Conservation (phyloP, 148 eudicot genomes). For the Amaranthus cruentus region DNA sequence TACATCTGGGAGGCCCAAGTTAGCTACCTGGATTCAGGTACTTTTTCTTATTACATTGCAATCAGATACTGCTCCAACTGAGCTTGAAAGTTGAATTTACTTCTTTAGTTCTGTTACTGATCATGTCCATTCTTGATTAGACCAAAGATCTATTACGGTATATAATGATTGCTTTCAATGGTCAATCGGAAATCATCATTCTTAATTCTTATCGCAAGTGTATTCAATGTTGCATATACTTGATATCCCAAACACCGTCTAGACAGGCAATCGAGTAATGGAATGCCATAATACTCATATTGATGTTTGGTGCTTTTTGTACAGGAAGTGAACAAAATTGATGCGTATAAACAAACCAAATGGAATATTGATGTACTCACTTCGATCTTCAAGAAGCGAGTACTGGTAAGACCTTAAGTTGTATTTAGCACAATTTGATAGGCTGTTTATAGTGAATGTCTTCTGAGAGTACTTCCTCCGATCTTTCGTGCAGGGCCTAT, state of each 20-base stretch:
- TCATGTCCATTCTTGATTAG: too few relatives aligned
- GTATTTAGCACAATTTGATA: neutral
- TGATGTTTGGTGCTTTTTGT: neutral
- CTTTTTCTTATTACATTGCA: neutral
- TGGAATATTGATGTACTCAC: slow-evolving; percentile 24
- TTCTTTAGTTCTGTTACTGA: neutral
- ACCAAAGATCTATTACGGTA: too few relatives aligned
- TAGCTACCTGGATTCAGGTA: slow-evolving; percentile 48
- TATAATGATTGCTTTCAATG: too few relatives aligned
- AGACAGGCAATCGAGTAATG: too few relatives aligned
- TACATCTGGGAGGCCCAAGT: slow-evolving; percentile 38
- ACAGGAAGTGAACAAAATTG: slow-evolving; percentile 35
- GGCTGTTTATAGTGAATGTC: neutral
- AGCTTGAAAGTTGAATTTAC: neutral
- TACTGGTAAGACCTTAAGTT: slow-evolving; percentile 18
- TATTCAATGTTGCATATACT: too few relatives aligned
- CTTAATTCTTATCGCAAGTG: too few relatives aligned
- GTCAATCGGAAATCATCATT: too few relatives aligned
- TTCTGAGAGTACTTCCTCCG: neutral
- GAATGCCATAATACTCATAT: too few relatives aligned
- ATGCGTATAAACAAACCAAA: slow-evolving; percentile 34
- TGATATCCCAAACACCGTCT: too few relatives aligned
- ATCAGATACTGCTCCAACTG: neutral
- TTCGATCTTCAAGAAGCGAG: slow-evolving; percentile 19
- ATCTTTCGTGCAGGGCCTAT: neutral